Evolutionary conservation across 768 basidiomycete genomes (phyloP).

Genomic region (Gautieria morchelliformis): DNA sequence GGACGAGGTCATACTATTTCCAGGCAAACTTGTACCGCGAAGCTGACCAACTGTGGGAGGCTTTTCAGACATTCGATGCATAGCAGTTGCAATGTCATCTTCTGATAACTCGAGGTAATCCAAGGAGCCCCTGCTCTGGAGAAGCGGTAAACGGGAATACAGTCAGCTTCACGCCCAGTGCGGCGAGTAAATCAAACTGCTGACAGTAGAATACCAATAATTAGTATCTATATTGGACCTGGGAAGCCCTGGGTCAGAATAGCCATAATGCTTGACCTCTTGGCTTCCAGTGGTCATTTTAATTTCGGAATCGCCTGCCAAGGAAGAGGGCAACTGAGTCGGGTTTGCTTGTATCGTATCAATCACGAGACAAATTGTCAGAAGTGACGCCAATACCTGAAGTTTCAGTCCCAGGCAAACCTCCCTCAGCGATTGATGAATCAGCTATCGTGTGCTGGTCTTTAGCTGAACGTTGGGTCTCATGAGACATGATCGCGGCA

Average conservation of each 20-base stretch:
- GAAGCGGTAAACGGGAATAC: not conserved
- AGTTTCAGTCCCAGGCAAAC: too few species aligned
- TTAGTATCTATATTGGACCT: slow-evolving; percentile 9
- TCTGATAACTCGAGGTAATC: slow-evolving; percentile 34
- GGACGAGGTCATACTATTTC: slow-evolving; percentile 47
- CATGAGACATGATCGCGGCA: not conserved
- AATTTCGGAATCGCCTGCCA: not conserved
- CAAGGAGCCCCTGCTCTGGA: slow-evolving; percentile 50
- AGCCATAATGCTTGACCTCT: not conserved
- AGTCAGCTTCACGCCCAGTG: slow-evolving; percentile 3
- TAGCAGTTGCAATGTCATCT: slow-evolving; percentile 31
- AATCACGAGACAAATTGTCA: not conserved
- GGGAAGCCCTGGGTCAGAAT: too few species aligned
- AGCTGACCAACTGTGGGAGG: slow-evolving; percentile 49
- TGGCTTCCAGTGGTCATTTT: not conserved
- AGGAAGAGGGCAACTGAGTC: not conserved
- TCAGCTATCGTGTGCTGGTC: not conserved
- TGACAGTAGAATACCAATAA: slow-evolving; percentile 57
- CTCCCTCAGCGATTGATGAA: not conserved
- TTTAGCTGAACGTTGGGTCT: not conserved
- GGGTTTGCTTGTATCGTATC: not conserved
- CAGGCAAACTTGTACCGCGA: slow-evolving; percentile 55
- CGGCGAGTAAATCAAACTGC: not conserved
- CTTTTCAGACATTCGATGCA: slow-evolving; percentile 19
- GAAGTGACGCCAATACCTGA: not conserved